Evolutionary conservation across 495 filamentous ascomycete genomes (phyloP), one percentile per base, ranked within the genome.

Genomic region (Darksidea phi): DNA sequence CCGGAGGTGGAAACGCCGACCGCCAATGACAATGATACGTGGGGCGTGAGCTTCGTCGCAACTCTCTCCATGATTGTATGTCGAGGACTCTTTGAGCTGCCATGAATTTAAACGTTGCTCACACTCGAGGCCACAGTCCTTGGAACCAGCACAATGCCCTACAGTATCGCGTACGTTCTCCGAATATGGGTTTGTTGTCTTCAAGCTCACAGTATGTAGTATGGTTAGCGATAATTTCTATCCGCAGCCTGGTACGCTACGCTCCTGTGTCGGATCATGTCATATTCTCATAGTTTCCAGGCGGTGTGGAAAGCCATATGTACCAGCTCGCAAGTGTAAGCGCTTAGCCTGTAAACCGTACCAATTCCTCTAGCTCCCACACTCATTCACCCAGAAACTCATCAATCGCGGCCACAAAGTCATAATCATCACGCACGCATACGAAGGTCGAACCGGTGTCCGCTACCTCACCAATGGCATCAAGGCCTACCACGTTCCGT

Each of bases 171-270:
- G 85, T 87, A 73, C 72, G 84, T 54, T 43, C 17, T 28, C 32
- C n/a, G 8, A 8, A 34, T 20, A 21, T 48, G n/a, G n/a, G n/a
- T 13, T 46, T 18, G 12, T 20, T 37, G 21, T 15, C 34, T 52
- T 38, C 37, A 21, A 34, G 8, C 56, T 59, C 36, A 66, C 23
- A 7, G 15, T 13, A 18, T 25, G n/a, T 68, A 88, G 85, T 47
- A 97, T 98, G 94, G 88, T 95, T 79, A 91, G 93, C 80, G 94
- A 98, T 78, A 97, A 93, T 82, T 98, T 98, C 83, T 98, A 93
- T 69, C 94, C 94, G 21, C 95, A 97, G 67, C 91, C 93, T 42
- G 92, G 85, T 84, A 72, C 53, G 74, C n/a, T 37, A 41, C 26
- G 6, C 21, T 51, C 6, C 18, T 21, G 66, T 43, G n/a, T 17